Base-by-base conservation (phyloP, 805 yeast species). In the Saccharomycopsis babjevae region DNA sequence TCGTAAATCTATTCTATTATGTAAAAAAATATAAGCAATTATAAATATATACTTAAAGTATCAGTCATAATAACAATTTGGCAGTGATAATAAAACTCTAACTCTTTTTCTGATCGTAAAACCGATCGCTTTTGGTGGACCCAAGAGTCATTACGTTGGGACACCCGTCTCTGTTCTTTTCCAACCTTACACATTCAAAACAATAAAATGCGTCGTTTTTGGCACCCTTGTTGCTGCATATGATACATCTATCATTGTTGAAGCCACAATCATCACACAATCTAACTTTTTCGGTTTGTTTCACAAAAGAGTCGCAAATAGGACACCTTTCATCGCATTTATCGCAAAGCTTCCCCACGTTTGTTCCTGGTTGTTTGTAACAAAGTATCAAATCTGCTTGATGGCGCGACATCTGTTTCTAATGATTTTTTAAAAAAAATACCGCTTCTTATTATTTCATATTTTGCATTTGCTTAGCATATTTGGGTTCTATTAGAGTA, bases 291-390 rank as follows among this genome's bases (percentile, higher is more conserved):
- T 80, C 77, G 7, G 81, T 79, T 0, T 94, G 90, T 64, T 85
- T 82, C 6, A 89, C 96, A 66, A 79, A 81, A 1, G 96, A 87
- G 69, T 91, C 97, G 71, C 98, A 92, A 2, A 84, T 77, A 2
- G 97, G 97, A 68, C 98, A 92, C 66, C 84, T 79, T 1, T 97
- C 97, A 69, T 92, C 97, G 71, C 98, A 92, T 70, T 81, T 88
- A 38, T 82, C 84, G 68, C 98, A 92, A 2, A 92, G 76, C 57
- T 78, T 74, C 0, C 96, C 98, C 3, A 81, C 70, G 18, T 75
- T 73, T 0, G 83, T 79, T 0, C 97, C 97, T 1, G 97, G 90
- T 67, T 83, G 94, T 69, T 86, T 88, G 79, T 88, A 75, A 69
- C 98, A 92, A 75, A 86, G 83, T 1, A 88, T 81, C 30, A 91